Percentiles rank a stretch among this genome's conserved stretches.
Evolutionary conservation across 257 asterid species (phyloP).

Genomic region (Buddleja alternifolia): DNA sequence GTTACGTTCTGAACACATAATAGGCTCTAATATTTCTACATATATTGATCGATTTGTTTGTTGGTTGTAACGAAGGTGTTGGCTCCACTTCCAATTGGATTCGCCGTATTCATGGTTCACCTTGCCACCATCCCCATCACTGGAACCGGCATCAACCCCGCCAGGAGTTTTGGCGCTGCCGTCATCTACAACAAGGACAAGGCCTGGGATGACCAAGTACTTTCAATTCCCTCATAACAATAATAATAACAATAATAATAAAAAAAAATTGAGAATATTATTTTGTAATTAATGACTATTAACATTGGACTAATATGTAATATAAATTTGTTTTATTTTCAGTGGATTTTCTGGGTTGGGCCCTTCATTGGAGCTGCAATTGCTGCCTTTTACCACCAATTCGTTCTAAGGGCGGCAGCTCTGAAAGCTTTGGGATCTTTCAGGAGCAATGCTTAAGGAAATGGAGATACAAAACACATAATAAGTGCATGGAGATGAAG

Average conservation of each 20-base stretch:
- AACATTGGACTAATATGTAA: neutral
- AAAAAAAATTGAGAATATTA: no score
- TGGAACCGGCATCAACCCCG: constrained; percentile 91
- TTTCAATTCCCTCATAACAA: neutral
- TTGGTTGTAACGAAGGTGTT: constrained; percentile 47
- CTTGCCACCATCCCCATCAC: constrained; percentile 87
- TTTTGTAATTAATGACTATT: no score
- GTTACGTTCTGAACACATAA: no score
- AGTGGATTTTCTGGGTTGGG: constrained; percentile 63
- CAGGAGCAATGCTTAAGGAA: constrained; percentile 51
- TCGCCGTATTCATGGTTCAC: constrained; percentile 90
- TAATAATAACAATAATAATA: no score
- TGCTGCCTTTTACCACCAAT: constrained; percentile 49
- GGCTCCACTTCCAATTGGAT: constrained; percentile 89
- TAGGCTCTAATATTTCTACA: neutral
- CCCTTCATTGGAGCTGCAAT: constrained; percentile 51
- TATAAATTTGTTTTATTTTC: constrained; percentile 5
- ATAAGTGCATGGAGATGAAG: neutral
- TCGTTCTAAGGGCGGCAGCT: constrained; percentile 43
- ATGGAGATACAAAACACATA: neutral
- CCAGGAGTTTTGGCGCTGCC: constrained; percentile 88
- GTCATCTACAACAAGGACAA: constrained; percentile 64
- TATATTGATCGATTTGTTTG: no score
- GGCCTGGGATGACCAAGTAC: constrained; percentile 81
- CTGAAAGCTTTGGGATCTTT: constrained; percentile 50